phyloP scores from a whole-genome alignment of 208 protist species.

The Crithidia sp. region DNA sequence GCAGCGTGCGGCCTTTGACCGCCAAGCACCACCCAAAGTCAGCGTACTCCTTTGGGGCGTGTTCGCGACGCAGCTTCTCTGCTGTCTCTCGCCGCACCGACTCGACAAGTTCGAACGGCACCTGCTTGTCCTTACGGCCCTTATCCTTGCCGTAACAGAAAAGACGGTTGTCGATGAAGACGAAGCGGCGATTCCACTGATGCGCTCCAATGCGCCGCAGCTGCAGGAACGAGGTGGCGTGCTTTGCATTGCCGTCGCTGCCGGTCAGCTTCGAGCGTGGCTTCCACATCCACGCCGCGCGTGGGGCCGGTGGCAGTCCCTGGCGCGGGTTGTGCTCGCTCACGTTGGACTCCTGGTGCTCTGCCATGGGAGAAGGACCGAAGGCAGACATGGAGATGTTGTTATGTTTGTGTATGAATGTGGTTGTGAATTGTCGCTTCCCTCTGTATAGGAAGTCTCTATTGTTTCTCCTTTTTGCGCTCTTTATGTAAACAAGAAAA shows the following conservation, averaged over 20 bases:
- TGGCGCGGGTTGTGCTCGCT: not conserved
- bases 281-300: conserved; percentile 76
- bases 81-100: conserved; percentile 29
- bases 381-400: not conserved
- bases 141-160: conserved; percentile 58
- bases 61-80: conserved; percentile 39
- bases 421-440: too few species aligned
- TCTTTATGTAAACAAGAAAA: not conserved
- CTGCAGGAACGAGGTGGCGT: conserved; percentile 36
- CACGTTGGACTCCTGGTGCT: not conserved
- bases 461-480: too few species aligned
- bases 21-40: conserved; percentile 62
- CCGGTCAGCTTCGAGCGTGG: conserved; percentile 56
- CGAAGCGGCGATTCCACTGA: conserved; percentile 61
- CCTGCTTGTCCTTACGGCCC: conserved; percentile 42
- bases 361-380: not conserved
- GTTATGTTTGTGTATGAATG: too few species aligned
- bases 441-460: too few species aligned
- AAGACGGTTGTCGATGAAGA: conserved; percentile 48
- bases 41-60: conserved; percentile 41
- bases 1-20: conserved; percentile 39
- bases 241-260: conserved; percentile 23
- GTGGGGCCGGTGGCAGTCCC: conserved; percentile 19
- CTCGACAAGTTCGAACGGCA: conserved; percentile 54
- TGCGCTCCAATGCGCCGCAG: conserved; percentile 52